Base-by-base conservation (phyloP, 192 early-diverging fungal species). In the Coemansia sp. region DNA sequence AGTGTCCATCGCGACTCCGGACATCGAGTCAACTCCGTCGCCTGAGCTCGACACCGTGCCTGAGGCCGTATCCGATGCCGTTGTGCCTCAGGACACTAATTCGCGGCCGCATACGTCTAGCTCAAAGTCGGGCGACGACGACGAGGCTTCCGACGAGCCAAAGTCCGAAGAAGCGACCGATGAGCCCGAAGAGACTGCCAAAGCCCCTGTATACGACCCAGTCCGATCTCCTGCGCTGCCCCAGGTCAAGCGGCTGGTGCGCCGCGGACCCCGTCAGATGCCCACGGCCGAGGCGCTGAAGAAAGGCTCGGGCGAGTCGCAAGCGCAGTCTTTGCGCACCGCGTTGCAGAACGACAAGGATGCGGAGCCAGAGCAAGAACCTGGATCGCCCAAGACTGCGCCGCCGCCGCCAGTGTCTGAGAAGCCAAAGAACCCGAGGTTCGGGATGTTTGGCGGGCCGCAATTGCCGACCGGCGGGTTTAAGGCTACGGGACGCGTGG, bases 261-360 rank as follows among this genome's bases (percentile, higher is more conserved):
- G 78, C 10, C 68, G 78, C 8, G 78, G 66, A 2, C 72, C 72
- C 12, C 72, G 78, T 20, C 72, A 81, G 56, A 74, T 74, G 78
- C 78, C 78, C 23, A 75, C 78, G 1, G 49, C 73, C 23, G 78
- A 81, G 46, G 78, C 59, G 1, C 62, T 81, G 48, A 74, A 75
- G 62, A 71, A 65, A 50, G 42, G 55, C 44, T 68, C 72, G 0
- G 62, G 67, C 56, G 78, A 81, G 36, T 75, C 72, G 49, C 78
- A 75, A 55, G 63, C 78, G n/a, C 68, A 72, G 62, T 57, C 62
- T n/a, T 72, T 81, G 5, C 59, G 66, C 23, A 60, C 44, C 9
- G 78, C 78, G 23, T 56, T 81, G 22, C 53, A 72, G 25, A 75
- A 66, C 50, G 78, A 81, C 55, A 79, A 70, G 48, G 62, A 69